Conservation (phyloP, 2,329 filamentous ascomycete species). For the Dryadomyces quercivorus region DNA sequence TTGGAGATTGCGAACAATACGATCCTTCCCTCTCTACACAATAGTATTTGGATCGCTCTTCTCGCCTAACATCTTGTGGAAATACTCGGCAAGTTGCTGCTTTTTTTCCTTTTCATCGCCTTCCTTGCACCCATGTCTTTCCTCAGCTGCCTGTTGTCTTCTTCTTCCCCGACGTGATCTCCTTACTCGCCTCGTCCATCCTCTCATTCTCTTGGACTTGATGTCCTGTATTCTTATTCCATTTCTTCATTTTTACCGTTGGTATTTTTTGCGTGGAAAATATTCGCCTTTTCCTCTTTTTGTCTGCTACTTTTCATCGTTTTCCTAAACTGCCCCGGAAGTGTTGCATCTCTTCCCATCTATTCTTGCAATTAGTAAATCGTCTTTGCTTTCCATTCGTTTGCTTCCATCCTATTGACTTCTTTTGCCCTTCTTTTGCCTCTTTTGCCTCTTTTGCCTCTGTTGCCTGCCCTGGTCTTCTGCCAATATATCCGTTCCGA, state of each 20-base stretch:
- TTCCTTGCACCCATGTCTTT: neutral
- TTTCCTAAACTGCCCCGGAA: neutral
- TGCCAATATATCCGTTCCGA: neutral
- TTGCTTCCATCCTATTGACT: neutral
- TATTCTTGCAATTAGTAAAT: neutral
- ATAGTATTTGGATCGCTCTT: neutral
- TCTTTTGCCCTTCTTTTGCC: neutral
- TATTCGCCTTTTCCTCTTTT: neutral
- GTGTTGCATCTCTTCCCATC: neutral
- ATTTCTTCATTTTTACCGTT: neutral
- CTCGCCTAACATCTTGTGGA: neutral
- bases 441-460: neutral
- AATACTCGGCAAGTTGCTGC: neutral
- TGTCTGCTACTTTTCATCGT: neutral
- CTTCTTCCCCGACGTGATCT: slow-evolving; percentile 29
- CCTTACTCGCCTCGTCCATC: too few relatives aligned
- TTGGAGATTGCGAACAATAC: neutral
- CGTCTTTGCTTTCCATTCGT: neutral
- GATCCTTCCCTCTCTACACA: neutral
- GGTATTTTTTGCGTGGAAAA: neutral
- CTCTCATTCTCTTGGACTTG: neutral
- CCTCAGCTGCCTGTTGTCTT: slow-evolving; percentile 22
- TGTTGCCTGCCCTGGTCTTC: too few relatives aligned
- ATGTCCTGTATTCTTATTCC: neutral
- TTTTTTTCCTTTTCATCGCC: neutral